Evolutionary conservation across 768 basidiomycete genomes (phyloP).

Genomic region (Rhizopogon salebrosus): DNA sequence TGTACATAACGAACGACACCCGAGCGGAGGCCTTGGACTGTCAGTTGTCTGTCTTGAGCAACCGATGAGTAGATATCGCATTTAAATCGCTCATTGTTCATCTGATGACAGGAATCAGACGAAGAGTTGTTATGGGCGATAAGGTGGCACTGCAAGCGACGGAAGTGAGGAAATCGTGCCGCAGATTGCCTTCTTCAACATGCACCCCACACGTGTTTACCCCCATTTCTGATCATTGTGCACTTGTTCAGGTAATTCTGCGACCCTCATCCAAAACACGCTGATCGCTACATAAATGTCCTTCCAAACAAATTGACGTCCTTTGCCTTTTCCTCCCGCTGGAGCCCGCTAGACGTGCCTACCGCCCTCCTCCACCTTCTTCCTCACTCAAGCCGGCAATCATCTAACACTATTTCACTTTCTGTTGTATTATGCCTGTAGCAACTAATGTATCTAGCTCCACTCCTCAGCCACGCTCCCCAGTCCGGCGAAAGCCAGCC

Average conservation of each 20-base stretch:
- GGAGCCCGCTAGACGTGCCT: constrained; percentile 6
- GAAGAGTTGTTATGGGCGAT: constrained; percentile 13
- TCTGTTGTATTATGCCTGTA: constrained; percentile 25
- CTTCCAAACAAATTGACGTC: constrained; percentile 6
- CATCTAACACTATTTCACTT: constrained; percentile 8
- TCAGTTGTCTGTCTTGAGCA: neutral
- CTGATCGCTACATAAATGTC: constrained; percentile 28
- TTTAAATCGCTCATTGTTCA: neutral
- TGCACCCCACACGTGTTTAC: constrained; percentile 4
- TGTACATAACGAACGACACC: neutral
- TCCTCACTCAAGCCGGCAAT: constrained; percentile 7
- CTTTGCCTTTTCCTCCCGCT: constrained; percentile 12
- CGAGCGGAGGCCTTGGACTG: neutral
- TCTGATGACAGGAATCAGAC: neutral
- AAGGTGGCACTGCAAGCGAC: constrained; percentile 23
- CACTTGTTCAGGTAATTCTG: neutral
- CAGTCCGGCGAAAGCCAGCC: constrained; percentile 47
- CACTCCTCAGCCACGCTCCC: constrained; percentile 15
- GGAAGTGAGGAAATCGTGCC: constrained; percentile 21
- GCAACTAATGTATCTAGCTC: constrained; percentile 19
- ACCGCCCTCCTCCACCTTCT: constrained; percentile 5
- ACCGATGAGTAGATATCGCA: neutral
- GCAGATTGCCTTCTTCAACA: constrained; percentile 12
- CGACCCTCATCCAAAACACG: constrained; percentile 31
- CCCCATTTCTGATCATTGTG: constrained; percentile 11